Percentiles rank a stretch among this genome's conserved stretches.
These are phyloP conservation scores for Panaeolus cyanescens DNA, from an alignment of 768 basidiomycete genomes.

Conservation along the genomic window DNA sequence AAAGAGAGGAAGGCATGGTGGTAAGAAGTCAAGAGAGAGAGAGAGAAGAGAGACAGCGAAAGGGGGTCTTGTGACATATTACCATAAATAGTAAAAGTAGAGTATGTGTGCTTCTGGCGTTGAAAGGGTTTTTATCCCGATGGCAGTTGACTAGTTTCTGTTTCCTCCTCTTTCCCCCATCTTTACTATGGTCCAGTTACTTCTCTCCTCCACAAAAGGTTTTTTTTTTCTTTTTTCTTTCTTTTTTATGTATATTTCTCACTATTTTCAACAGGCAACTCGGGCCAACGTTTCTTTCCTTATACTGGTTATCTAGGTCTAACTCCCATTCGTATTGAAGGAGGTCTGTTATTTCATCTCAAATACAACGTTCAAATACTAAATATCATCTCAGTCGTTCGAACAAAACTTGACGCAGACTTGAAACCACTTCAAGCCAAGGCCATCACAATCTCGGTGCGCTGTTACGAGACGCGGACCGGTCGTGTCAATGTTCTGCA, in stretches of 20 bases:
- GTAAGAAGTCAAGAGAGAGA: constrained; percentile 17
- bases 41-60: not conserved
- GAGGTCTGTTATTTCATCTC: constrained; percentile 57
- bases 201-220: constrained; percentile 66
- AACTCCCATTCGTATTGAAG: constrained; percentile 78
- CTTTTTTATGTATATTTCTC: constrained; percentile 12
- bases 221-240: constrained; percentile 4
- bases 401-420: constrained; percentile 72
- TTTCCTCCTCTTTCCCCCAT: constrained; percentile 24
- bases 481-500: constrained; percentile 57
- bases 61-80: not conserved
- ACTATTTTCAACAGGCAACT: constrained; percentile 47
- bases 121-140: constrained; percentile 45
- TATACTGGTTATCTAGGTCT: constrained; percentile 78
- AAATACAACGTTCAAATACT: not conserved
- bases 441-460: constrained; percentile 70
- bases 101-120: constrained; percentile 31
- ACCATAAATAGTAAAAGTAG: not conserved
- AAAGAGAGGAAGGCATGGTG: constrained; percentile 68
- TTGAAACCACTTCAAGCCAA: constrained; percentile 65
- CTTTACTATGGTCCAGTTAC: constrained; percentile 66
- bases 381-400: constrained; percentile 50
- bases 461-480: constrained; percentile 81
- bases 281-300: constrained; percentile 72
- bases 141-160: constrained; percentile 14